Evolutionary conservation across 2,329 filamentous ascomycete species (phyloP).

Genomic region (Neocatenulostroma microsporum): DNA sequence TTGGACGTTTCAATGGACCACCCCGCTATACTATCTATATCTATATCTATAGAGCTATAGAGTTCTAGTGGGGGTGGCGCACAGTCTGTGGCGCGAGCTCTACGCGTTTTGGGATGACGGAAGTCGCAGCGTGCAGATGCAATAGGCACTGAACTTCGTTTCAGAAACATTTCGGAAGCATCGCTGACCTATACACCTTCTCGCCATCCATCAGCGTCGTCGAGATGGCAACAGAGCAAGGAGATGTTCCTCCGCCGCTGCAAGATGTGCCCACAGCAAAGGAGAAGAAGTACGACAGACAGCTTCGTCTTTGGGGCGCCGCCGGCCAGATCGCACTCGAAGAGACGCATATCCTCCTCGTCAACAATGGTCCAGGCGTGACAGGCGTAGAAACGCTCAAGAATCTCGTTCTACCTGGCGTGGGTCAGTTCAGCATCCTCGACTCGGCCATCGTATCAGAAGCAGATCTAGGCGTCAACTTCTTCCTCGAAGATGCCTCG

Average conservation of each 20-base stretch:
- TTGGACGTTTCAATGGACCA: too few species aligned
- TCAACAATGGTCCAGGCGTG: slow-evolving; percentile 81
- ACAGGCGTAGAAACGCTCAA: slow-evolving; percentile 88
- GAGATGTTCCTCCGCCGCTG: slow-evolving; percentile 37
- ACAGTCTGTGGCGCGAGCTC: too few species aligned
- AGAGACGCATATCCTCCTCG: slow-evolving; percentile 78
- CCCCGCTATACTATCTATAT: too few species aligned
- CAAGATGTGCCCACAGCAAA: slow-evolving; percentile 50
- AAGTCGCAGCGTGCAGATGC: too few species aligned
- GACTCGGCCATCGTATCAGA: slow-evolving; percentile 72
- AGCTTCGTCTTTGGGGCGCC: slow-evolving; percentile 90
- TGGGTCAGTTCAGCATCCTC: slow-evolving; percentile 85
- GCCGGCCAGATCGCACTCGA: slow-evolving; percentile 86
- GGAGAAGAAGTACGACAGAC: slow-evolving; percentile 74
- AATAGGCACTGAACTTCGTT: background rate
- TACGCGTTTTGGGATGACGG: too few species aligned
- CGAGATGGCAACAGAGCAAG: slow-evolving; percentile 14
- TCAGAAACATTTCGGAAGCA: background rate
- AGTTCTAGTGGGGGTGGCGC: too few species aligned
- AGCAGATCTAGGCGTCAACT: slow-evolving; percentile 86
- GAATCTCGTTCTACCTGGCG: slow-evolving; percentile 89
- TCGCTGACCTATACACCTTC: too few species aligned
- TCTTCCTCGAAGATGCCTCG: slow-evolving; percentile 78
- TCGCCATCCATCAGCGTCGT: background rate
- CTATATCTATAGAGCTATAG: too few species aligned